Conservation (phyloP, 2,329 filamentous ascomycete genomes). For the Fusarium protoensiforme region DNA sequence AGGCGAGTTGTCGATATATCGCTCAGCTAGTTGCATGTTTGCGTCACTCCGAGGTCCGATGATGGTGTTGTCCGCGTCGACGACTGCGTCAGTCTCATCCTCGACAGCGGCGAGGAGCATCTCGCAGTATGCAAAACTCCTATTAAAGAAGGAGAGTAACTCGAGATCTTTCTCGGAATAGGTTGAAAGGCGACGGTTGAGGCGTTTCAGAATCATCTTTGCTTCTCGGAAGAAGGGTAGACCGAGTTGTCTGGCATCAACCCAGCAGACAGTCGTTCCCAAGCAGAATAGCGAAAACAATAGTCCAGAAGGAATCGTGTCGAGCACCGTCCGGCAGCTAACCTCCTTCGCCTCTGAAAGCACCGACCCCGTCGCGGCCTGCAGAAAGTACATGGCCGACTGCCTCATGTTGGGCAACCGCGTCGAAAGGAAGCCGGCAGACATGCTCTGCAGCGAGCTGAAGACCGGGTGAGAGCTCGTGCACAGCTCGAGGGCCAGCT, state of each 20-base stretch:
- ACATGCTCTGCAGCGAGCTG: slow-evolving; percentile 55
- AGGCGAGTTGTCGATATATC: slow-evolving; percentile 31
- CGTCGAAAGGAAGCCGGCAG: slow-evolving; percentile 50
- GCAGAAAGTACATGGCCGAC: slow-evolving; percentile 48
- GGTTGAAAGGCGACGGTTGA: slow-evolving; percentile 33
- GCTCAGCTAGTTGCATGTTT: slow-evolving; percentile 19
- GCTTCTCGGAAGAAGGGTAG: slow-evolving; percentile 48
- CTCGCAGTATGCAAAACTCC: slow-evolving; percentile 54
- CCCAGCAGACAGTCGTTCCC: slow-evolving; percentile 54
- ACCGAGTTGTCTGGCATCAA: slow-evolving; percentile 49
- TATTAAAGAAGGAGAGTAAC: slow-evolving; percentile 51
- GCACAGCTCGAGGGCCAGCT: slow-evolving; percentile 51
- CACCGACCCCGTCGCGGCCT: slow-evolving; percentile 47
- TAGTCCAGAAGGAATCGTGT: slow-evolving; percentile 47
- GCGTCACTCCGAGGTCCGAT: slow-evolving; percentile 1
- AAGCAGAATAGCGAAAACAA: slow-evolving; percentile 54
- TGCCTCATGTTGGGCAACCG: slow-evolving; percentile 51
- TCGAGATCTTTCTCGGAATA: slow-evolving; percentile 40
- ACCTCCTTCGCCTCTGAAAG: slow-evolving; percentile 48
- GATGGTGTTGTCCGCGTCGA: background rate
- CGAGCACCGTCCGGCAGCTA: slow-evolving; percentile 26
- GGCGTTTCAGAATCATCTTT: slow-evolving; percentile 37
- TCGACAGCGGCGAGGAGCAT: slow-evolving; percentile 53
- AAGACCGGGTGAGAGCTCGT: slow-evolving; percentile 51
- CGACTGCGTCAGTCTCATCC: slow-evolving; percentile 38